These are phyloP conservation scores for Pseudogymnoascus sp. DNA, from an alignment of 2,329 filamentous ascomycete species.

Conservation along the genomic window DNA sequence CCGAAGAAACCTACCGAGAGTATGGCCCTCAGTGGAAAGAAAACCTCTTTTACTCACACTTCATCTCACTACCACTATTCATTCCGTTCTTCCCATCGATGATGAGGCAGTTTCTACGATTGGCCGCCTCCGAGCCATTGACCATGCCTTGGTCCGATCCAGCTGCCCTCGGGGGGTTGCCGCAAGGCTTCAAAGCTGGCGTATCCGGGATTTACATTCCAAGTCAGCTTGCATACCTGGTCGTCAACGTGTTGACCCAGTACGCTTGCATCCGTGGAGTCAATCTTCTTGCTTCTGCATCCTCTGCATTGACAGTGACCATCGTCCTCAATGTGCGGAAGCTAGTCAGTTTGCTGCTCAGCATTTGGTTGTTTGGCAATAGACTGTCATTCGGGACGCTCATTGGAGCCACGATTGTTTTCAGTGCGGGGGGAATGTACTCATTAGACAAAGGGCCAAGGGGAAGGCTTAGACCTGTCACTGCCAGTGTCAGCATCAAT, in stretches of 20 bases:
- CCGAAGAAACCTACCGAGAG: constrained; percentile 78
- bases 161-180: constrained; percentile 26
- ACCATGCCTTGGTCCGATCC: constrained; percentile 34
- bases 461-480: constrained; percentile 26
- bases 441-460: constrained; percentile 57
- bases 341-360: constrained; percentile 81
- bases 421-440: constrained; percentile 85
- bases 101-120: constrained; percentile 54
- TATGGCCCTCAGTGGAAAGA: constrained; percentile 92
- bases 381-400: constrained; percentile 68
- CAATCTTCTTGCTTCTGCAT: constrained; percentile 82
- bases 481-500: constrained; percentile 18
- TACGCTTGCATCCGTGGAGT: constrained; percentile 94
- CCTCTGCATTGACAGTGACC: constrained; percentile 88
- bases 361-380: constrained; percentile 93
- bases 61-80: constrained; percentile 71
- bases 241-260: constrained; percentile 79
- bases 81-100: constrained; percentile 64
- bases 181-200: constrained; percentile 35
- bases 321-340: constrained; percentile 96
- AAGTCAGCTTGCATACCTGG: constrained; percentile 64
- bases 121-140: constrained; percentile 60
- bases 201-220: constrained; percentile 46
- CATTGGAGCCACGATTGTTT: constrained; percentile 77
- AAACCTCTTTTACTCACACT: constrained; percentile 87